These are phyloP conservation scores for Dactylellina cionopaga DNA, from an alignment of 2,329 filamentous ascomycete genomes.

Conservation along the genomic window DNA sequence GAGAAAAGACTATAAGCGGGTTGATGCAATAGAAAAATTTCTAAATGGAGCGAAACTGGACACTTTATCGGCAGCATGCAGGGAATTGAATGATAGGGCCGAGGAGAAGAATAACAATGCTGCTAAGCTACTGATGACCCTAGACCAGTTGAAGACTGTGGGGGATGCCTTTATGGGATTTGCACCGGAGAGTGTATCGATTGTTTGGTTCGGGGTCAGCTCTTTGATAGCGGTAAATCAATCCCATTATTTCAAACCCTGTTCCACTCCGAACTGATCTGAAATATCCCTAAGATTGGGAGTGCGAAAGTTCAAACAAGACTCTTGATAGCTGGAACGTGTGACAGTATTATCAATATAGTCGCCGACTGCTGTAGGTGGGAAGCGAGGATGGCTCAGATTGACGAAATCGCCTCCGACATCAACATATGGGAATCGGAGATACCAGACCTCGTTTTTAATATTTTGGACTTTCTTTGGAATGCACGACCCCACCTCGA, in stretches of 20 bases:
- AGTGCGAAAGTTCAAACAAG: conserved; percentile 33
- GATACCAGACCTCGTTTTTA: conserved; percentile 28
- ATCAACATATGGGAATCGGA: conserved; percentile 39
- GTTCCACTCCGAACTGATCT: no score
- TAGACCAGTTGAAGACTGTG: conserved; percentile 30
- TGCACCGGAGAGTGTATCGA: conserved; percentile 41
- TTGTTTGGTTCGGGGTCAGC: conserved; percentile 48
- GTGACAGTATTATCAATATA: conserved; percentile 37
- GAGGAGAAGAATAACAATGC: conserved; percentile 29
- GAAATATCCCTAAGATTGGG: no score
- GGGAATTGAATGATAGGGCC: not conserved
- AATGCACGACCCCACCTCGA: conserved; percentile 32
- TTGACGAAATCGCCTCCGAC: conserved; percentile 6
- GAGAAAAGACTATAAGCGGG: conserved; percentile 11
- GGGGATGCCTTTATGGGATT: conserved; percentile 32
- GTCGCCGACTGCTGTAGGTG: conserved; percentile 28
- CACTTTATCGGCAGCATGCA: not conserved
- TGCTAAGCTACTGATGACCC: conserved; percentile 1
- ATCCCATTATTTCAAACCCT: not conserved
- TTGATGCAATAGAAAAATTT: not conserved
- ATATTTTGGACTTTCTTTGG: conserved; percentile 38
- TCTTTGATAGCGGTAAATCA: conserved; percentile 24
- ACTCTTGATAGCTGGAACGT: conserved; percentile 38
- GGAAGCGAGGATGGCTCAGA: conserved; percentile 25
- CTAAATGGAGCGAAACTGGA: conserved; percentile 22